These are phyloP conservation scores for Combretum micranthum DNA, from an alignment of 345 rosid species.

Conservation along the genomic window DNA sequence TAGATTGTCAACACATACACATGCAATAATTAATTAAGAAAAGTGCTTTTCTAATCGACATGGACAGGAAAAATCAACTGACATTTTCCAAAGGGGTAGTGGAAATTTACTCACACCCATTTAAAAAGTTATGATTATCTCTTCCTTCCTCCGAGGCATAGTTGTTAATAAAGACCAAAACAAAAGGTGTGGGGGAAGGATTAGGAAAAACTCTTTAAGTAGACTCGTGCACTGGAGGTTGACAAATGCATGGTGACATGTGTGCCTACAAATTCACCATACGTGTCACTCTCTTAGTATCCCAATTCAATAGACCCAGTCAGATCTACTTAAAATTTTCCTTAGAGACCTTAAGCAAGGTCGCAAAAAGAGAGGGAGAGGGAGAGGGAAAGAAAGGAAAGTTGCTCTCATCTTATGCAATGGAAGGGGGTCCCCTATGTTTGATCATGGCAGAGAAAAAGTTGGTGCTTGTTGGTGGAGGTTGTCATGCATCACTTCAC, in stretches of 20 bases:
- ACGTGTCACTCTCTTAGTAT: too few species aligned
- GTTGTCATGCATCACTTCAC: conserved; percentile 18
- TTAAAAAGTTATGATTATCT: background rate
- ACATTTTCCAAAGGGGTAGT: background rate
- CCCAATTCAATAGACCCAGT: too few species aligned
- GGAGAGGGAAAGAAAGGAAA: too few species aligned
- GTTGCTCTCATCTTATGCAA: background rate
- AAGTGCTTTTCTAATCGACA: background rate
- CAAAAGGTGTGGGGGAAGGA: too few species aligned
- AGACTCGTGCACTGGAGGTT: background rate
- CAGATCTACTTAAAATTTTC: too few species aligned
- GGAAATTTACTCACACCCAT: conserved; percentile 14
- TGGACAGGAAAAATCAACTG: background rate
- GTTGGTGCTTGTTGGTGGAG: conserved; percentile 20
- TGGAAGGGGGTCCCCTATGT: conserved; percentile 7
- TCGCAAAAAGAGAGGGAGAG: too few species aligned
- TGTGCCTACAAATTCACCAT: conserved; percentile 3
- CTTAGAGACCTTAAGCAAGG: too few species aligned
- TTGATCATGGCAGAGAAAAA: conserved; percentile 3
- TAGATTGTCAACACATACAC: too few species aligned
- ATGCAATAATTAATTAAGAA: too few species aligned
- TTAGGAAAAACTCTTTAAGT: too few species aligned
- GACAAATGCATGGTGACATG: conserved; percentile 2
- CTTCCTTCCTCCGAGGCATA: conserved; percentile 6
- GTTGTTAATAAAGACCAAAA: conserved; percentile 14